These are phyloP conservation scores for Hypoxylon perforatum DNA, from an alignment of 495 filamentous ascomycete genomes.

Conservation along the genomic window DNA sequence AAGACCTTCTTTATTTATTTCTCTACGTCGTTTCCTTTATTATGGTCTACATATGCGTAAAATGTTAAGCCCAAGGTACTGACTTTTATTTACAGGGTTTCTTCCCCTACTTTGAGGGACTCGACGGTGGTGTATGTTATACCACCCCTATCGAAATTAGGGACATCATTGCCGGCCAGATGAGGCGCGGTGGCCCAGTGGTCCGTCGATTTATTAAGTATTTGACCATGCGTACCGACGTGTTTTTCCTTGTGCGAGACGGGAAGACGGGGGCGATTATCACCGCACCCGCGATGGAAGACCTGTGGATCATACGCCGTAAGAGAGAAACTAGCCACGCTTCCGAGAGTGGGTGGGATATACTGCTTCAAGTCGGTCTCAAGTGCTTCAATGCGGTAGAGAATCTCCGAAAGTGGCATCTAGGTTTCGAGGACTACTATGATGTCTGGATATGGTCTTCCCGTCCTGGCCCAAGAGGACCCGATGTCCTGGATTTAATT, in stretches of 20 bases:
- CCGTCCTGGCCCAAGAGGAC: too few species aligned
- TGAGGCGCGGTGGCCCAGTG: constrained; percentile 61
- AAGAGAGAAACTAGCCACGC: constrained; percentile 58
- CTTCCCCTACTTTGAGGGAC: constrained; percentile 55
- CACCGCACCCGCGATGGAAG: constrained; percentile 52
- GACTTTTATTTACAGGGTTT: constrained; percentile 51
- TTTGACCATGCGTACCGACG: constrained; percentile 54
- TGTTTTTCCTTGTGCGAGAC: constrained; percentile 59
- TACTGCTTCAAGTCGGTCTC: constrained; percentile 49
- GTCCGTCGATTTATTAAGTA: constrained; percentile 65
- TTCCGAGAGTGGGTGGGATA: constrained; percentile 55
- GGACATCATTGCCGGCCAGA: constrained; percentile 62
- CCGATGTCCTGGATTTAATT: too few species aligned
- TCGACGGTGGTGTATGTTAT: too few species aligned
- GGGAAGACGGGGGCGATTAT: constrained; percentile 61
- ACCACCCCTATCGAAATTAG: too few species aligned
- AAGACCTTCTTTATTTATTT: constrained; percentile 8
- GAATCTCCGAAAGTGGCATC: constrained; percentile 53
- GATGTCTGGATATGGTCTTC: constrained; percentile 65
- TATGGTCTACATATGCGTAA: too few species aligned
- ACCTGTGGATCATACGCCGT: constrained; percentile 58
- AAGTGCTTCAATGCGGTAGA: constrained; percentile 57
- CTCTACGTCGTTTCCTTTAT: neutral
- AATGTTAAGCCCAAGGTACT: neutral
- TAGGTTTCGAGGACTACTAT: constrained; percentile 62